phyloP scores from a whole-genome alignment of 345 rosid species.

The Citropsis articulata region DNA sequence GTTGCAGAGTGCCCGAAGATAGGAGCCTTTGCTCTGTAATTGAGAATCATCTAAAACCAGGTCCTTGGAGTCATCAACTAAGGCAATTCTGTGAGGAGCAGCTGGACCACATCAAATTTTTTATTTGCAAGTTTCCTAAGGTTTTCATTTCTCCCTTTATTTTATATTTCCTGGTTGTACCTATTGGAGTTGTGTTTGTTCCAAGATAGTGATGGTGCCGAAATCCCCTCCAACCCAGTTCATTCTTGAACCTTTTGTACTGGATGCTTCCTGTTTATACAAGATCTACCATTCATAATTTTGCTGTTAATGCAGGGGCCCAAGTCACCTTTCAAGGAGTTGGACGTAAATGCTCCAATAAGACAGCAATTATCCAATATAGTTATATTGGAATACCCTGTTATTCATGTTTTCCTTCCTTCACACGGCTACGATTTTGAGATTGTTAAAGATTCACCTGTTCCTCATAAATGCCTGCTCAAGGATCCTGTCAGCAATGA shows the following conservation, averaged over 20 bases:
- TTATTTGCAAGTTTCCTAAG: constrained; percentile 60
- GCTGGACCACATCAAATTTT: constrained; percentile 60
- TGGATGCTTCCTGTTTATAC: not conserved
- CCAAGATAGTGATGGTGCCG: not conserved
- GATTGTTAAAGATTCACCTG: constrained; percentile 38
- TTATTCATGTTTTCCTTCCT: constrained; percentile 81
- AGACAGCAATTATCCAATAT: constrained; percentile 57
- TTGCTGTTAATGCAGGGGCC: constrained; percentile 47
- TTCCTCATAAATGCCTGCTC: constrained; percentile 20
- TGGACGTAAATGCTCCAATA: constrained; percentile 59
- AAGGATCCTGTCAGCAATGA: constrained; percentile 28
- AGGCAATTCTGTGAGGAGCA: constrained; percentile 58
- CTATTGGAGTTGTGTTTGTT: not conserved
- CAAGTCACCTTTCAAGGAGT: constrained; percentile 57
- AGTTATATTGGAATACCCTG: constrained; percentile 76
- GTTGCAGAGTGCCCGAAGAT: constrained; percentile 68
- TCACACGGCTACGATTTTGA: constrained; percentile 58
- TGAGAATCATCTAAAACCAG: constrained; percentile 66
- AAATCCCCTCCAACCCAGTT: not conserved
- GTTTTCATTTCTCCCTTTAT: constrained; percentile 17
- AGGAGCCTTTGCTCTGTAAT: constrained; percentile 48
- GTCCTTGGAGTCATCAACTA: constrained; percentile 72
- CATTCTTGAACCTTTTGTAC: not conserved
- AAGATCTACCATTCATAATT: not conserved
- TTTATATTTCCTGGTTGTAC: not conserved